Base-by-base conservation (phyloP, 768 basidiomycete species). In the Suillus decipiens region DNA sequence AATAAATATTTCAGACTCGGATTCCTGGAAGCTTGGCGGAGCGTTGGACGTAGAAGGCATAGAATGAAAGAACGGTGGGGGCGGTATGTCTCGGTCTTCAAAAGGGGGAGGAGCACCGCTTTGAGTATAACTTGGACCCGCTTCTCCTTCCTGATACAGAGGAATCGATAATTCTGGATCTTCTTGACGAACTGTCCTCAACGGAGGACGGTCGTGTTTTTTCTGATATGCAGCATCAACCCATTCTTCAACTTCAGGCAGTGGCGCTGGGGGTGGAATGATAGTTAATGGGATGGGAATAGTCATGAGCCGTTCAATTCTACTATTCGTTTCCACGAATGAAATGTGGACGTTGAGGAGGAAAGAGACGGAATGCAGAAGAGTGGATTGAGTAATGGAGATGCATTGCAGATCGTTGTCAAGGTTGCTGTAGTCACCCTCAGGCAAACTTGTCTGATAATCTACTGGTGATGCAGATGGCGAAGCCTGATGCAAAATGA, bases 351-450 rank as follows among this genome's bases (percentile, higher is more conserved):
- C 79, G 59, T 86, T 82, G 60, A 98, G 78, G 45, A 84, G 81
- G 75, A 97, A 99, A 1, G 86, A 80, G 28, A 96, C 86, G n/a
- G 81, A 79, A 74, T 97, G 96, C 39, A 96, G 81, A 14, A 96
- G 82, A 1, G 95, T 93, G 3, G 82, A 76, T 73, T 96, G 93
- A 0, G 90, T 88, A 71, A 94, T 89, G 34, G 89, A 84, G 15
- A 88, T 84, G 68, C 89, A 91, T 59, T 89, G 87, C 36, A 83
- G 78, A 66, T 86, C 88, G 68, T 78, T 81, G 61, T 89, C 85
- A 63, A 78, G 73, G 56, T 84, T 78, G 51, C 77, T 78, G 62
- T 81, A 77, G 57, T 82, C 79, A 62, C 75, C 69, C 45, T 73
- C 77, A 3, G 78, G 79, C 53, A 84, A 76, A 70, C 79, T 78